Evolutionary conservation across 345 rosid genomes (phyloP).

Genomic region (Cardamine resedifolia): DNA sequence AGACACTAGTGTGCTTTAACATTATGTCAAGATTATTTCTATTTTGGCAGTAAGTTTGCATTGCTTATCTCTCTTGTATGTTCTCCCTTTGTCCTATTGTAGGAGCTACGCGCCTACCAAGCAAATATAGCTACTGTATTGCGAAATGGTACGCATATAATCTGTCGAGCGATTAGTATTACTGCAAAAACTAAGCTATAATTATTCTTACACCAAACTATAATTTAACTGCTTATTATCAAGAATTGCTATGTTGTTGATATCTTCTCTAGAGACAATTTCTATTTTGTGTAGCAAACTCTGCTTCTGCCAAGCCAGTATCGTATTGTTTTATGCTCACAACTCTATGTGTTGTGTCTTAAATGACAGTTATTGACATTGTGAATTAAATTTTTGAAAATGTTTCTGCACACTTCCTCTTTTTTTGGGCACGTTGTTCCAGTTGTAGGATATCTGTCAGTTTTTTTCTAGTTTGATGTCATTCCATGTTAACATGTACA

Average conservation of each 20-base stretch:
- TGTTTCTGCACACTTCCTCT: background rate
- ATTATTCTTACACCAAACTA: background rate
- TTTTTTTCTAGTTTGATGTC: constrained; percentile 19
- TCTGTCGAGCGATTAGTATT: background rate
- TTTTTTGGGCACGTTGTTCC: background rate
- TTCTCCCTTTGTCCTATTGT: constrained; percentile 34
- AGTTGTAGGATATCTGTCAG: constrained; percentile 14
- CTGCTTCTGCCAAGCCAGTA: constrained; percentile 15
- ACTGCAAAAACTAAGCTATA: background rate
- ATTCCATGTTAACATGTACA: constrained; percentile 18
- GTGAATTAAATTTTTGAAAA: background rate
- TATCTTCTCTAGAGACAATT: constrained; percentile 7
- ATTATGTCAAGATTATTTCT: background rate
- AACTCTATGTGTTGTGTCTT: background rate
- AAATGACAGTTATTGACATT: background rate
- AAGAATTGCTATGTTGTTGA: constrained; percentile 3
- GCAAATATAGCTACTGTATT: constrained; percentile 94
- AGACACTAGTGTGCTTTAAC: background rate
- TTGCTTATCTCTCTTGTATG: constrained; percentile 11
- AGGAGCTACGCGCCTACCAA: constrained; percentile 99
- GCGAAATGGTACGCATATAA: constrained; percentile 71
- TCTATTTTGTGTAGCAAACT: constrained; percentile 7
- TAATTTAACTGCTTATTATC: background rate
- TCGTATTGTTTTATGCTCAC: constrained; percentile 7
- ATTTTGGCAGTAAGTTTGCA: constrained; percentile 6